These are phyloP conservation scores for Metroxylon sagu DNA, from an alignment of 176 grass and related monocot species.

Conservation along the genomic window DNA sequence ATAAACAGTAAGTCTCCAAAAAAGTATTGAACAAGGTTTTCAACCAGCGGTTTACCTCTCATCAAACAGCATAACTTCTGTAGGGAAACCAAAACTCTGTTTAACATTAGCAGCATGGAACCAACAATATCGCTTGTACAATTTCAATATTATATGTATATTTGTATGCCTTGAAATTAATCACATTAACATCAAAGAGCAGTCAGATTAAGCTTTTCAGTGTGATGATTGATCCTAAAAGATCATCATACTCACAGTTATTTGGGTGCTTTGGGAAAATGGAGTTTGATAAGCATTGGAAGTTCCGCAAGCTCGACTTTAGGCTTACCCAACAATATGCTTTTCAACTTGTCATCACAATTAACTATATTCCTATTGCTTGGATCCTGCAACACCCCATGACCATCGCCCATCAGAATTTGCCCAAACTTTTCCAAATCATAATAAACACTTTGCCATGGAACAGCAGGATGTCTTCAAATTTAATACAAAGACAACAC, in stretches of 20 bases:
- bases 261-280: slow-evolving; percentile 50
- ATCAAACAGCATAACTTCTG: too few species aligned
- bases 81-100: too few species aligned
- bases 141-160: too few species aligned
- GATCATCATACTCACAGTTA: not conserved
- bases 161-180: too few species aligned
- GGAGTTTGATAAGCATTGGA: slow-evolving; percentile 55
- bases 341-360: slow-evolving; percentile 89
- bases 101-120: too few species aligned
- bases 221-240: too few species aligned
- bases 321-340: slow-evolving; percentile 52
- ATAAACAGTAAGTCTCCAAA: too few species aligned
- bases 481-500: not conserved
- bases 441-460: not conserved
- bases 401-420: not conserved
- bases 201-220: too few species aligned
- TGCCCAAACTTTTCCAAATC: not conserved
- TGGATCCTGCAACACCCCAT: slow-evolving; percentile 44
- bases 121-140: too few species aligned
- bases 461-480: not conserved
- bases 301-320: slow-evolving; percentile 76
- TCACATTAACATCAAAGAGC: too few species aligned
- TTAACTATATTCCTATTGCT: slow-evolving; percentile 73
- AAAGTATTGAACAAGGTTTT: too few species aligned
- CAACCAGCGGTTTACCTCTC: too few species aligned